phyloP scores from a whole-genome alignment of 2,329 filamentous ascomycete genomes.

The Cladophialophora immunda region DNA sequence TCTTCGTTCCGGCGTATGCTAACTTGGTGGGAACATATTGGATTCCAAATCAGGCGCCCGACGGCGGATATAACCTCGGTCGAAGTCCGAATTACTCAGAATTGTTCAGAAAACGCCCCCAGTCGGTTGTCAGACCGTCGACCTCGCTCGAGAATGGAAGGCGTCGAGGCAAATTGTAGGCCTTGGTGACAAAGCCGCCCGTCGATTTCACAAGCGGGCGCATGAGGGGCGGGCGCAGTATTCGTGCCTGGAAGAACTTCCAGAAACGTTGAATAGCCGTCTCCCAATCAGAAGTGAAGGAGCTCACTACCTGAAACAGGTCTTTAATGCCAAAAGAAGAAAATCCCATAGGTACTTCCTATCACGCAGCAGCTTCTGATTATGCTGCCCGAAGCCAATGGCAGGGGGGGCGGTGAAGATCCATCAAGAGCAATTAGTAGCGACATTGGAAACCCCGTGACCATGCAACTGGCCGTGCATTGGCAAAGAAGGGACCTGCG shows the following conservation, averaged over 20 bases:
- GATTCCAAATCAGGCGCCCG: not conserved
- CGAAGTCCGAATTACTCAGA: constrained; percentile 5
- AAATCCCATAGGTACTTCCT: not conserved
- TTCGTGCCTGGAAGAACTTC: not conserved
- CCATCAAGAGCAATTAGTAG: not conserved
- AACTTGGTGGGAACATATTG: not conserved
- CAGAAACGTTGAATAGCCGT: not conserved
- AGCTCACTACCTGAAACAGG: not conserved
- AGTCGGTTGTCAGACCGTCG: not conserved
- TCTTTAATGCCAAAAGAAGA: not conserved
- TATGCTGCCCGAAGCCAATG: not conserved
- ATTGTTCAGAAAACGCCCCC: not conserved
- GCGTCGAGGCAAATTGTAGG: not conserved
- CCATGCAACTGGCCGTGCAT: not conserved
- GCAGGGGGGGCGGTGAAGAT: not conserved
- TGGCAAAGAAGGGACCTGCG: not conserved
- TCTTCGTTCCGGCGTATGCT: not conserved
- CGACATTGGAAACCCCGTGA: not conserved
- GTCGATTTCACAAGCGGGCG: not conserved
- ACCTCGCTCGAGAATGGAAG: not conserved
- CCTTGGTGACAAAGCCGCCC: not conserved
- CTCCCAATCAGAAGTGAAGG: not conserved
- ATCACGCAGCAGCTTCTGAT: not conserved
- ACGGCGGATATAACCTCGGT: not conserved
- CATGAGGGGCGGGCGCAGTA: not conserved